Evolutionary conservation across 352 stramenopile genomes (phyloP).

Genomic region (Pythium sukuiense): DNA sequence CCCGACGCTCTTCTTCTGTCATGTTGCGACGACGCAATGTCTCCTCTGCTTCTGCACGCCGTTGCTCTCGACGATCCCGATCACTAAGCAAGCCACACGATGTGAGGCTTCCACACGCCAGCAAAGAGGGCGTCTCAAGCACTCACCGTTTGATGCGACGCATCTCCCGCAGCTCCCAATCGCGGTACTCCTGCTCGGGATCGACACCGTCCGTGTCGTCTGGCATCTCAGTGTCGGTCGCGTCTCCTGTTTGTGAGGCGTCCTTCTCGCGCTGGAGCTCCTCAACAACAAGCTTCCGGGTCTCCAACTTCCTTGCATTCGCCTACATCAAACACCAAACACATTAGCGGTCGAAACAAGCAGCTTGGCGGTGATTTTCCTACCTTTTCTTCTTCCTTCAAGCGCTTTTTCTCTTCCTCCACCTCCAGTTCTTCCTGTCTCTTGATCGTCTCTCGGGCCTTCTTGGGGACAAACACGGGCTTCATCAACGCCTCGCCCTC

Average conservation of each 20-base stretch:
- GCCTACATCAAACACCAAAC: constrained; percentile 22
- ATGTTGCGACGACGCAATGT: constrained; percentile 88
- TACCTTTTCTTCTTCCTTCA: constrained; percentile 56
- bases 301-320: constrained; percentile 64
- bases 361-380: background rate
- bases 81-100: constrained; percentile 43
- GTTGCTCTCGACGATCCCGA: constrained; percentile 75
- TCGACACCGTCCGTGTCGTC: constrained; percentile 90
- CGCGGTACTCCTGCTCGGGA: constrained; percentile 89
- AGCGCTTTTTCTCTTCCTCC: constrained; percentile 62
- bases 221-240: constrained; percentile 86
- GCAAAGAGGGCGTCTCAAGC: too few relatives aligned
- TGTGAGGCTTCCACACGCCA: background rate
- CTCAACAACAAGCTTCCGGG: constrained; percentile 73
- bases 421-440: constrained; percentile 74
- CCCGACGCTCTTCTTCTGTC: constrained; percentile 94
- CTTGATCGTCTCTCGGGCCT: constrained; percentile 82
- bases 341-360: background rate
- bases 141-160: constrained; percentile 86
- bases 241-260: constrained; percentile 34
- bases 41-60: constrained; percentile 86
- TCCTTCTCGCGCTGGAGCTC: constrained; percentile 72
- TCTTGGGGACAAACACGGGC: constrained; percentile 91
- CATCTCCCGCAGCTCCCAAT: constrained; percentile 95
- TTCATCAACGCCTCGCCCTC: constrained; percentile 81